phyloP scores from a whole-genome alignment of 257 asterid species.

The Solanum paucissectum region DNA sequence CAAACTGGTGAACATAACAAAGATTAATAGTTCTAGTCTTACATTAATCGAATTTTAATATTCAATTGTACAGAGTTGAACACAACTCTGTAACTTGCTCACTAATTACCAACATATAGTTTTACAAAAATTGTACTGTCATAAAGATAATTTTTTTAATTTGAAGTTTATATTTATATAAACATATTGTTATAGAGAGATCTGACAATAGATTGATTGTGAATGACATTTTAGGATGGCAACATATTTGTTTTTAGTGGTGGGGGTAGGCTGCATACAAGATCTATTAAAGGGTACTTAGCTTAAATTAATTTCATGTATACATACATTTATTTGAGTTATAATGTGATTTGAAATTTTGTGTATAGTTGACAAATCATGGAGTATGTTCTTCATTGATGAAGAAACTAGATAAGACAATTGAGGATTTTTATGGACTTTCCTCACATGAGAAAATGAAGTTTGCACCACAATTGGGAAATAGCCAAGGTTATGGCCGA shows the following conservation, averaged over 20 bases:
- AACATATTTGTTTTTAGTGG: neutral
- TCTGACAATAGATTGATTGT: too few relatives aligned
- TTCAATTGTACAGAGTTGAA: too few relatives aligned
- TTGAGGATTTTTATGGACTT: slow-evolving; percentile 45
- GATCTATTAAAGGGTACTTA: neutral
- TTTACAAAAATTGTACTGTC: too few relatives aligned
- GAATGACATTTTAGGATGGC: neutral
- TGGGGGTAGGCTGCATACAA: neutral
- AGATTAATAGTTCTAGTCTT: too few relatives aligned
- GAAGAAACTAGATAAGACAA: slow-evolving; percentile 40
- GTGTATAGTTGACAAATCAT: slow-evolving; percentile 48
- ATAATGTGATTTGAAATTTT: neutral
- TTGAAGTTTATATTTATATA: too few relatives aligned
- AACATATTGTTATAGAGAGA: too few relatives aligned
- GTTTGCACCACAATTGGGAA: slow-evolving; percentile 31
- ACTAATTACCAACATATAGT: too few relatives aligned
- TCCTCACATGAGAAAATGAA: slow-evolving; percentile 44
- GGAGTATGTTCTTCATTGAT: slow-evolving; percentile 36
- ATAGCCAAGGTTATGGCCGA: slow-evolving; percentile 54
- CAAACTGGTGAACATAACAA: too few relatives aligned
- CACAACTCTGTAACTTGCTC: too few relatives aligned
- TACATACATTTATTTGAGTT: neutral
- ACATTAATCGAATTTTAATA: too few relatives aligned
- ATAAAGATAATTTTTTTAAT: too few relatives aligned
- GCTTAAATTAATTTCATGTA: neutral